phyloP scores from a whole-genome alignment of 2,329 filamentous ascomycete species.

The Colletotrichum sp. region DNA sequence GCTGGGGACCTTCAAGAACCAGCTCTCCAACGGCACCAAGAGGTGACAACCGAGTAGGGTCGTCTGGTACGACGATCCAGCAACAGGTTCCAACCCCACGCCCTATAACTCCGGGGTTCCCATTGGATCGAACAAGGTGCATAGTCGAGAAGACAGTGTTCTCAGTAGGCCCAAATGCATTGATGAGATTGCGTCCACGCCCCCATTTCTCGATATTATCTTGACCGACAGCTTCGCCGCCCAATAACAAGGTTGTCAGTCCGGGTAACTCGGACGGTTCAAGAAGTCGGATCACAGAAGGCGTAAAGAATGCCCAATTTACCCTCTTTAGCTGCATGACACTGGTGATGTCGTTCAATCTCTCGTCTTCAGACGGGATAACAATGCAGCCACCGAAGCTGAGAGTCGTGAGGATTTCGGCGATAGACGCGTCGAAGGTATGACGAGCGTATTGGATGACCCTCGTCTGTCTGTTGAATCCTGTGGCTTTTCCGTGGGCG shows the following conservation, averaged over 20 bases:
- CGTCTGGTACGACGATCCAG: constrained; percentile 8
- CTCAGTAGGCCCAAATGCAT: constrained; percentile 26
- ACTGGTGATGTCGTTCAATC: constrained; percentile 53
- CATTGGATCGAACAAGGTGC: background rate
- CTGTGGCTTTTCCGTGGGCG: background rate
- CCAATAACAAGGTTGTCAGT: constrained; percentile 38
- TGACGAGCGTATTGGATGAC: constrained; percentile 4
- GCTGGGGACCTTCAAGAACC: constrained; percentile 5
- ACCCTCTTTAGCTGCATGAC: constrained; percentile 54
- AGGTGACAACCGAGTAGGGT: background rate
- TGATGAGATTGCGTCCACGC: constrained; percentile 18
- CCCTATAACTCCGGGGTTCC: background rate
- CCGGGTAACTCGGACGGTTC: constrained; percentile 38
- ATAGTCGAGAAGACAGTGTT: constrained; percentile 22
- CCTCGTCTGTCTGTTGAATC: background rate
- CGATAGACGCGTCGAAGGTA: constrained; percentile 12
- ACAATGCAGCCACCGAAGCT: constrained; percentile 65
- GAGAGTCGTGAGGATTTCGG: constrained; percentile 57
- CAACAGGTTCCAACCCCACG: constrained; percentile 1
- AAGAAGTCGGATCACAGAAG: constrained; percentile 55
- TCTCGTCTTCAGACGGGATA: constrained; percentile 55
- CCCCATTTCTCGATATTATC: constrained; percentile 24
- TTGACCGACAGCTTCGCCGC: constrained; percentile 27
- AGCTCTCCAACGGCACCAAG: constrained; percentile 11
- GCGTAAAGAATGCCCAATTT: constrained; percentile 61